phyloP scores from a whole-genome alignment of 495 filamentous ascomycete genomes.

The Physcia stellaris region DNA sequence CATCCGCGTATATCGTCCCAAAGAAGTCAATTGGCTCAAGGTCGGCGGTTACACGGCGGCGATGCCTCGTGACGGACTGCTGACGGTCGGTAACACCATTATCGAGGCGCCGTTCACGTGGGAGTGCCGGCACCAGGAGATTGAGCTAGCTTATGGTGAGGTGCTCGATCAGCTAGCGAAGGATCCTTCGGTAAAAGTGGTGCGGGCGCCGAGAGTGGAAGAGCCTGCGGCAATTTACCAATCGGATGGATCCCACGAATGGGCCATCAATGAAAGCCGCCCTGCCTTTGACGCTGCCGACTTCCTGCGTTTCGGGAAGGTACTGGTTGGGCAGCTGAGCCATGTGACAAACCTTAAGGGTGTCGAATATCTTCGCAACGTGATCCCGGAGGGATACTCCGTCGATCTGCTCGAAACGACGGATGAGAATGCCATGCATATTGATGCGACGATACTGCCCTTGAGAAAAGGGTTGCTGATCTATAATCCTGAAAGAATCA shows the following conservation, averaged over 20 bases:
- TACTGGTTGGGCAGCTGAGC: constrained; percentile 16
- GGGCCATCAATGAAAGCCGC: constrained; percentile 18
- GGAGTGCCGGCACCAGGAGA: constrained; percentile 11
- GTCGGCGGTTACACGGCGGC: constrained; percentile 13
- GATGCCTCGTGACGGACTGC: constrained; percentile 15
- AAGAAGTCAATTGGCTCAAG: constrained; percentile 9
- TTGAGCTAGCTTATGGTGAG: constrained; percentile 6
- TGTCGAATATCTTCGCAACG: constrained; percentile 13
- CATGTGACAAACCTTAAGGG: constrained; percentile 17
- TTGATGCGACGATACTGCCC: constrained; percentile 17
- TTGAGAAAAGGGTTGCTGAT: constrained; percentile 13
- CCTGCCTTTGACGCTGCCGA: constrained; percentile 21
- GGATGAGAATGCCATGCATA: constrained; percentile 17
- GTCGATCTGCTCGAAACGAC: constrained; percentile 15
- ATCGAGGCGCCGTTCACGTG: constrained; percentile 17
- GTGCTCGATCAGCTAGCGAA: constrained; percentile 8
- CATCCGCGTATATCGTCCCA: constrained; percentile 11
- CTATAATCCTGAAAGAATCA: constrained; percentile 14
- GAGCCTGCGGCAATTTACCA: constrained; percentile 4
- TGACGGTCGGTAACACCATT: constrained; percentile 14
- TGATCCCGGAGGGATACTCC: constrained; percentile 11
- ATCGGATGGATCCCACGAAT: not conserved
- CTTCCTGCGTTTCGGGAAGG: constrained; percentile 19
- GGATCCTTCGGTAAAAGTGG: constrained; percentile 5
- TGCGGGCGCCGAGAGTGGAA: constrained; percentile 8